Conservation (phyloP, 1,284 basidiomycete genomes). For the Ustilago esculenta region DNA sequence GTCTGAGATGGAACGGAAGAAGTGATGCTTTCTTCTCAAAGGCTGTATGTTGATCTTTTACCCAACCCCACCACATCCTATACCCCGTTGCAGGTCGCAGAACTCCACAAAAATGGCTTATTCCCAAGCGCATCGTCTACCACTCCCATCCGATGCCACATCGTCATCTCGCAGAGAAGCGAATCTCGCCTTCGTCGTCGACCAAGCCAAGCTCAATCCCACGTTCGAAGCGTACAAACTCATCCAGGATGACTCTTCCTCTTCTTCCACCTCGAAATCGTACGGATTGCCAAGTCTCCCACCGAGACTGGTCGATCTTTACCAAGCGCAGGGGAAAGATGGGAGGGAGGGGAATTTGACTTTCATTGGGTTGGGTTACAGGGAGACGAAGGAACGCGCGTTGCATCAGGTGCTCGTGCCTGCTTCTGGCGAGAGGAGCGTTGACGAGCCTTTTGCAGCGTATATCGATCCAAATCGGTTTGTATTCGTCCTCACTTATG, state of each 20-base stretch:
- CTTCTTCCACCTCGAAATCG: neutral
- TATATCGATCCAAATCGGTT: constrained; percentile 42
- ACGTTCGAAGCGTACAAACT: constrained; percentile 52
- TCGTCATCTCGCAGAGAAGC: neutral
- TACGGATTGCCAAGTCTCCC: constrained; percentile 27
- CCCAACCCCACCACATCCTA: neutral
- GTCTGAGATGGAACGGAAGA: too few species aligned
- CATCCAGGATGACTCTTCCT: constrained; percentile 19
- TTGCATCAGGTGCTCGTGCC: constrained; percentile 36
- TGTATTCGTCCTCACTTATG: constrained; percentile 28
- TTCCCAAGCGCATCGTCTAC: constrained; percentile 23
- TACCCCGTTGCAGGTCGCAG: neutral
- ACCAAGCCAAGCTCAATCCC: constrained; percentile 26
- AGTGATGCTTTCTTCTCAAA: too few species aligned
- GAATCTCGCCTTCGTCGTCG: constrained; percentile 12
- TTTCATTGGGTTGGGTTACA: constrained; percentile 29
- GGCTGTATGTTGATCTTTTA: constrained; percentile 5
- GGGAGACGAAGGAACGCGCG: constrained; percentile 45
- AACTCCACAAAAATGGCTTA: constrained; percentile 24
- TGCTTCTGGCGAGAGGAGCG: neutral
- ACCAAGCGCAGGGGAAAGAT: neutral
- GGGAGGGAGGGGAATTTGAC: constrained; percentile 11
- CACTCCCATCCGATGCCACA: constrained; percentile 2
- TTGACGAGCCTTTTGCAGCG: constrained; percentile 31
- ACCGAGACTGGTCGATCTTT: constrained; percentile 22